Evolutionary conservation across 73 alveolate genomes (phyloP).

Genomic region (Urostyla sp.): DNA sequence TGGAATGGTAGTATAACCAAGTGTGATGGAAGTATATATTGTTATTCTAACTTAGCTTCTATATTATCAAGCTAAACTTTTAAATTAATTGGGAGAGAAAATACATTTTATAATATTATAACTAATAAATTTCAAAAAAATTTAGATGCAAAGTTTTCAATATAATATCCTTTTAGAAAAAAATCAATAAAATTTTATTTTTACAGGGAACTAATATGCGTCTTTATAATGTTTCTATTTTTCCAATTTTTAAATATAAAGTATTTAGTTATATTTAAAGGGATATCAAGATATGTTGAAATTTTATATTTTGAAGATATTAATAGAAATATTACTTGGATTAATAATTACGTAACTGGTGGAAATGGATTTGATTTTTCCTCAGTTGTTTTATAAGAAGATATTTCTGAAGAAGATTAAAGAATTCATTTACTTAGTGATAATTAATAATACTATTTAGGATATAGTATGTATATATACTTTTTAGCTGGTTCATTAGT

Average conservation of each 20-base stretch:
- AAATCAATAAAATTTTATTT: constrained; percentile 39
- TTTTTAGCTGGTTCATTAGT: constrained; percentile 20
- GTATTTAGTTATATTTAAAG: constrained; percentile 20
- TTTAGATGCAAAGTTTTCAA: constrained; percentile 26
- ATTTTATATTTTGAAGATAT: background rate
- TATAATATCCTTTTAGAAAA: constrained; percentile 39
- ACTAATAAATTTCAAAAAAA: constrained; percentile 41
- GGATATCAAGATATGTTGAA: constrained; percentile 3
- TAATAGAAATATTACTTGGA: too few relatives aligned
- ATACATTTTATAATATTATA: constrained; percentile 21
- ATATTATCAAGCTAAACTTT: constrained; percentile 22
- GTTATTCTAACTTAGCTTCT: constrained; percentile 38
- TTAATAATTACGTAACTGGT: background rate
- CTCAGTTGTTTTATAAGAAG: constrained; percentile 2
- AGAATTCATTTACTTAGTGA: too few relatives aligned
- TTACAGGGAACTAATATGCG: constrained; percentile 36
- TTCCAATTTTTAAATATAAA: constrained; percentile 42
- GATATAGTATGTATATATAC: background rate
- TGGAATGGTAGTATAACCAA: constrained; percentile 55
- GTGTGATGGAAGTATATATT: constrained; percentile 52
- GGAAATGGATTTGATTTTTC: constrained; percentile 14
- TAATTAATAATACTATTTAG: background rate
- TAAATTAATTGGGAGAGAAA: constrained; percentile 20
- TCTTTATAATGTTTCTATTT: constrained; percentile 5
- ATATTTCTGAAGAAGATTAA: background rate